These are phyloP conservation scores for Cetraspora pellucida DNA, from an alignment of 192 early-diverging fungal genomes.

Conservation along the genomic window DNA sequence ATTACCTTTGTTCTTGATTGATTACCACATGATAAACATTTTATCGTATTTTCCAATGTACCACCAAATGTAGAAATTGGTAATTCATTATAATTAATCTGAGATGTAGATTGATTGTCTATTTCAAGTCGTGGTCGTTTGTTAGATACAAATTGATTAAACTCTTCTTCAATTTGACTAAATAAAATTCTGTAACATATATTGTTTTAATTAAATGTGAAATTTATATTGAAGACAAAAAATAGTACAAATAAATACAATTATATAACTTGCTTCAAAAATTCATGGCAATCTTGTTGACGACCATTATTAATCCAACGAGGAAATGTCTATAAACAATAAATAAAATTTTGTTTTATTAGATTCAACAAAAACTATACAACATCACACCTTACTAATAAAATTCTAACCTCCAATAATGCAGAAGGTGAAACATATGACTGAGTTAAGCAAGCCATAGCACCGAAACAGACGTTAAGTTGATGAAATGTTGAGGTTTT, in stretches of 20 bases:
- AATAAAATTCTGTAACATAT: constrained; percentile 21
- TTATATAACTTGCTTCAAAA: constrained; percentile 18
- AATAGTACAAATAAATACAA: not conserved
- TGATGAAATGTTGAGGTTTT: not conserved
- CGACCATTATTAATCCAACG: constrained; percentile 26
- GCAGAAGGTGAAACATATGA: constrained; percentile 9
- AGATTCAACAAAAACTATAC: not conserved
- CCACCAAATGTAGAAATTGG: constrained; percentile 16
- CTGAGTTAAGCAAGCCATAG: not conserved
- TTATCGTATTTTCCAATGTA: constrained; percentile 17
- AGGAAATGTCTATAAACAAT: constrained; percentile 13
- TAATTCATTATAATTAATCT: not conserved
- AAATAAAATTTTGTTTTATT: not conserved
- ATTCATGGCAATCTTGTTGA: constrained; percentile 33
- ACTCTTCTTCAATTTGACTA: constrained; percentile 25
- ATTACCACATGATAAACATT: constrained; percentile 19
- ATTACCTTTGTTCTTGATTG: constrained; percentile 17
- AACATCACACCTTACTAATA: not conserved
- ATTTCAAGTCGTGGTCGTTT: not conserved
- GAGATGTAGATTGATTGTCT: not conserved
- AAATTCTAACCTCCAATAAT: constrained; percentile 22
- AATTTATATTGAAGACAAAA: not conserved
- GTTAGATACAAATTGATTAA: not conserved
- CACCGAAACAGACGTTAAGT: constrained; percentile 11
- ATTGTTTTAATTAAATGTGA: not conserved